Evolutionary conservation across 2,329 filamentous ascomycete genomes (phyloP), one percentile per base, ranked within the genome.

Genomic region (Diaporthe sp.): DNA sequence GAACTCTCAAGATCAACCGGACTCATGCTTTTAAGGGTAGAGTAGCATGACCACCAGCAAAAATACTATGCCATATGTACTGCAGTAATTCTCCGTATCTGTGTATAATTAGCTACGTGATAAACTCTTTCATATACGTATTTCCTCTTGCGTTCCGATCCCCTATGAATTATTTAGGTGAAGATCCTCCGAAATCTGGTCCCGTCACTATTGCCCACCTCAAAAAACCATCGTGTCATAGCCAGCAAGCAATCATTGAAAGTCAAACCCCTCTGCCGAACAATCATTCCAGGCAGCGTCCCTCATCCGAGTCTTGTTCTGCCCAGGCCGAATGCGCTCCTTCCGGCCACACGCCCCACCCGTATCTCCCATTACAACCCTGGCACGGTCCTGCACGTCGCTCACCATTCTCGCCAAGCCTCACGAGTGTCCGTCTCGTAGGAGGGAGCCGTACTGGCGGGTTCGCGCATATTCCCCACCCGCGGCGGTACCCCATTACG

Each of bases 371-470:
- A 28, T 28, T 12, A 53, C 15, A n/a, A 53, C 20, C 31, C 47
- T 37, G 17, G 22, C 20, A 20, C 13, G 5, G 31, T 20, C 22
- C 31, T 68, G 47, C 31, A 68, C 22, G 12, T 68, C 63, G 63
- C 47, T 68, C 63, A 68, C 63, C 63, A 68, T 68, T 68, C 31
- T 17, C 34, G 47, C 65, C 65, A 70, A 70, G 65, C 34, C 31
- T 70, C 65, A 42, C 65, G 47, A 70, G 47, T 22, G 9, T 31
- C 28, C 10, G 65, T 3, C 13, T 70, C 9, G 13, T 42, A 31
- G 65, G 9, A 42, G n/a, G 34, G 13, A 31, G 49, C 65, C 47
- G 13, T 70, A 39, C 47, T 55, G 47, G 10, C 34, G 34, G 47
- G 65, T 42, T 49, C 17, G 10, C 8, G n/a, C 51, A 28, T 55